Conservation (phyloP, 768 basidiomycete genomes). For the Phanerodontia chrysosporium region DNA sequence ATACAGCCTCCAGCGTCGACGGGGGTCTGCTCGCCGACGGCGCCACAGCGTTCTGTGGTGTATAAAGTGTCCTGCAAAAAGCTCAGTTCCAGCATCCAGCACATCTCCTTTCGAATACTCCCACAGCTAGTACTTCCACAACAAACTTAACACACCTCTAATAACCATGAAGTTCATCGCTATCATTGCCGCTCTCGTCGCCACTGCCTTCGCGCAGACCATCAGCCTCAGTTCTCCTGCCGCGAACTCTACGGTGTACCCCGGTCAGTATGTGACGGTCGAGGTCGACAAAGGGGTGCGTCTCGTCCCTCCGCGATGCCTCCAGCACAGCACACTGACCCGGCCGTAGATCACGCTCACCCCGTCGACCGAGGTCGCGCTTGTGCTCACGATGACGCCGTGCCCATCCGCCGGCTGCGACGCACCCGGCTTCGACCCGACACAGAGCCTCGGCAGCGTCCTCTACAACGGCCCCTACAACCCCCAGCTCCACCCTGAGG, state of each 20-base stretch:
- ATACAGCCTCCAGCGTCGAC: too few relatives aligned
- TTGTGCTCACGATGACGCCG: conserved; percentile 28
- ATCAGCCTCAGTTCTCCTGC: conserved; percentile 29
- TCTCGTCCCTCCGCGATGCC: not conserved
- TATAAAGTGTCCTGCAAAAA: too few relatives aligned
- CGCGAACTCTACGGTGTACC: conserved; percentile 16
- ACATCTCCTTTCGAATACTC: too few relatives aligned
- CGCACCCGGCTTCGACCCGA: conserved; percentile 19
- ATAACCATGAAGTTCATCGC: conserved; percentile 12
- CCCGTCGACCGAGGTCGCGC: conserved; percentile 28
- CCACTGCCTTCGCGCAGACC: conserved; percentile 25
- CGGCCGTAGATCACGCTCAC: conserved; percentile 24
- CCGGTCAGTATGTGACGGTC: conserved; percentile 29
- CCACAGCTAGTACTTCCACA: too few relatives aligned
- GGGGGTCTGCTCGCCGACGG: too few relatives aligned
- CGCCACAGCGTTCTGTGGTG: too few relatives aligned
- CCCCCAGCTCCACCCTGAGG: conserved; percentile 19
- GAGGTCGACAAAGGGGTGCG: conserved; percentile 32
- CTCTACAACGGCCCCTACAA: conserved; percentile 27
- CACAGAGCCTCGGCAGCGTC: conserved; percentile 23
- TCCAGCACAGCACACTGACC: not conserved
- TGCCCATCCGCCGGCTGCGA: conserved; percentile 18
- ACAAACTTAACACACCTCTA: too few relatives aligned
- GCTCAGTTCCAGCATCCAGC: too few relatives aligned
- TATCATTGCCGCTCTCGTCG: conserved; percentile 17